Evolutionary conservation across 1,284 basidiomycete species (phyloP).

Genomic region (Schizophyllum amplum): DNA sequence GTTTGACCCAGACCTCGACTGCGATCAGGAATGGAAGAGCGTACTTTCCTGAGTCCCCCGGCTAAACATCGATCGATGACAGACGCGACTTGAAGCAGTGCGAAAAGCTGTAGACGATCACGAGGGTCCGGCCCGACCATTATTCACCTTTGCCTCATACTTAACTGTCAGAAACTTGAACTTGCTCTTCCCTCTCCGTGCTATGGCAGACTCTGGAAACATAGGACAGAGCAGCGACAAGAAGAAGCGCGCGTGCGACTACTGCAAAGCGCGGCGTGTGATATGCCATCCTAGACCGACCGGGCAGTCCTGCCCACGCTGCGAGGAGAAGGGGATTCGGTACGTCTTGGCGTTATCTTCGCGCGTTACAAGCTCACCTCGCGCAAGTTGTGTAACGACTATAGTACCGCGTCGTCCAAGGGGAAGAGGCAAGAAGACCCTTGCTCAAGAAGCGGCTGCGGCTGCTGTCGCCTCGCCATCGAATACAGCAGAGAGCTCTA

Average conservation of each 20-base stretch:
- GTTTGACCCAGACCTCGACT: too few species aligned
- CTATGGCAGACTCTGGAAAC: neutral
- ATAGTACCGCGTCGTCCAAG: neutral
- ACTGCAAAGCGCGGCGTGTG: slow-evolving; percentile 1
- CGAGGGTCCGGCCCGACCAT: too few species aligned
- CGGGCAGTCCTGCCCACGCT: neutral
- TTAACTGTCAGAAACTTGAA: neutral
- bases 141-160: neutral
- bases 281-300: neutral
- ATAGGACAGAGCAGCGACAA: slow-evolving; percentile 8
- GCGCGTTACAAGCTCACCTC: neutral
- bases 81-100: too few species aligned
- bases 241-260: slow-evolving; percentile 12
- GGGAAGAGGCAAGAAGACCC: too few species aligned
- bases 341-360: neutral
- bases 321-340: slow-evolving; percentile 2
- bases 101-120: too few species aligned
- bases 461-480: too few species aligned
- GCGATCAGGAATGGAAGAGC: too few species aligned
- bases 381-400: neutral
- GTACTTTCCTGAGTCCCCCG: too few species aligned
- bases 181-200: neutral
- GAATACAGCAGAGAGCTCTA: too few species aligned
- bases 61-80: too few species aligned
- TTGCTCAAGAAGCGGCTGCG: too few species aligned